phyloP scores from a whole-genome alignment of 148 eudicot genomes.

The Vaccinium corymbosum region DNA sequence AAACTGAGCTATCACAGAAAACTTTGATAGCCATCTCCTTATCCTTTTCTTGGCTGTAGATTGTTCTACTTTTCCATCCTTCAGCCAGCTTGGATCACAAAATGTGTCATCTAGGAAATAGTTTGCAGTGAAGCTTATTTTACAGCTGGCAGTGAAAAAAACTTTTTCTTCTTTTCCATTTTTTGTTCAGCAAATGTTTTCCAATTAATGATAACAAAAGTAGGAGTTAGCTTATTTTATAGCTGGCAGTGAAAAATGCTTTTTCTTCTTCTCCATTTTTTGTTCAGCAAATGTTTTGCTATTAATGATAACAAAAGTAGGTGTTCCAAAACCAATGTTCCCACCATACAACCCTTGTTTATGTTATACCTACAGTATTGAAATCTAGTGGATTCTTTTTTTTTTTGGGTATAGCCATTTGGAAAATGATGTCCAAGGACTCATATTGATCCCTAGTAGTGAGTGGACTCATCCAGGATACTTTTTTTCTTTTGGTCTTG shows the following conservation, averaged over 20 bases:
- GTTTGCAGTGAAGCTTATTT: neutral
- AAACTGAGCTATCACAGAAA: neutral
- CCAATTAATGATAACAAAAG: too few species aligned
- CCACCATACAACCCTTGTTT: neutral
- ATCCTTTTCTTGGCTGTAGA: neutral
- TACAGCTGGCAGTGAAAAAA: neutral
- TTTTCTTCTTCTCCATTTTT: neutral
- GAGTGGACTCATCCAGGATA: neutral
- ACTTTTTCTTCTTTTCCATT: neutral
- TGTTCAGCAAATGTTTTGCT: neutral
- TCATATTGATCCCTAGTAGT: neutral
- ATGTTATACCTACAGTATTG: neutral
- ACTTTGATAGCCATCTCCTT: neutral
- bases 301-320: conserved; percentile 1
- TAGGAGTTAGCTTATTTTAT: neutral
- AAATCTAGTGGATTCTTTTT: neutral
- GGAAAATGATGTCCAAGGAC: neutral
- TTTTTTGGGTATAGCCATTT: neutral
- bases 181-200: neutral
- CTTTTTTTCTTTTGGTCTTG: conserved; percentile 12
- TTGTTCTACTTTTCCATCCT: neutral
- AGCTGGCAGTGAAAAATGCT: neutral
- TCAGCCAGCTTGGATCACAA: neutral
- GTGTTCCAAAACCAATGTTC: neutral
- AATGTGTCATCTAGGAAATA: neutral